Evolutionary conservation across 2,329 filamentous ascomycete species (phyloP), one percentile per base, ranked within the genome.

Genomic region (Fusarium pseudograminearum): DNA sequence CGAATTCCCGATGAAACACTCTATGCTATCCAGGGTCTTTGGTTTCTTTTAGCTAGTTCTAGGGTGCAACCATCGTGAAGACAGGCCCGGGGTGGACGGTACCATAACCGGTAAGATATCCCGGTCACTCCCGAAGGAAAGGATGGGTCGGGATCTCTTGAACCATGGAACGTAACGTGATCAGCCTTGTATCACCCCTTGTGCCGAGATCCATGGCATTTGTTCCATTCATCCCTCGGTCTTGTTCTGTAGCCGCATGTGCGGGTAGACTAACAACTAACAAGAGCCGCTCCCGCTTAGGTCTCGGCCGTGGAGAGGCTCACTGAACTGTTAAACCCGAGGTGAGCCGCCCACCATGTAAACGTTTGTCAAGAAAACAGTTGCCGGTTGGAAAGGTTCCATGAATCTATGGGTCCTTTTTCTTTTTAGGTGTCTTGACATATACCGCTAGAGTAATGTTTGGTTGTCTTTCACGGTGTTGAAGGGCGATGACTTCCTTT

Each of bases 51-150:
- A 30, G 10, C 51, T 57, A 30, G 22, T 51, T 31, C 63, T 50
- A 47, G 40, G 33, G 40, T 54, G 42, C 28, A 61, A 38, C 33
- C 10, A 30, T 61, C 60, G 38, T 69, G 55, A 44, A 44, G 55
- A 28, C 18, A 38, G 24, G 52, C 52, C 59, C 48, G 45, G 52
- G 61, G 57, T 54, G 56, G 36, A 40, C 10, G 36, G 36, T 40
- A 20, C 36, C 46, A 57, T 53, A 58, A 63, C 52, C 66, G 67
- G 67, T 36, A 57, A 47, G 61, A 45, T 61, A 33, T 67, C 56
- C 67, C 67, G 67, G 57, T 41, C 61, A 48, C 66, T 70, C 45
- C 67, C 67, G 67, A 67, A 47, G 14, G 18, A 26, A 28, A 40
- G 24, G 24, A 50, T 62, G 30, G 40, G 38, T 58, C 62, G 47